A percentile compares a stretch with the other conserved stretches of the same genome.
These are phyloP conservation scores for Trichocladium antarcticum DNA, from an alignment of 495 filamentous ascomycete genomes.

Conservation along the genomic window DNA sequence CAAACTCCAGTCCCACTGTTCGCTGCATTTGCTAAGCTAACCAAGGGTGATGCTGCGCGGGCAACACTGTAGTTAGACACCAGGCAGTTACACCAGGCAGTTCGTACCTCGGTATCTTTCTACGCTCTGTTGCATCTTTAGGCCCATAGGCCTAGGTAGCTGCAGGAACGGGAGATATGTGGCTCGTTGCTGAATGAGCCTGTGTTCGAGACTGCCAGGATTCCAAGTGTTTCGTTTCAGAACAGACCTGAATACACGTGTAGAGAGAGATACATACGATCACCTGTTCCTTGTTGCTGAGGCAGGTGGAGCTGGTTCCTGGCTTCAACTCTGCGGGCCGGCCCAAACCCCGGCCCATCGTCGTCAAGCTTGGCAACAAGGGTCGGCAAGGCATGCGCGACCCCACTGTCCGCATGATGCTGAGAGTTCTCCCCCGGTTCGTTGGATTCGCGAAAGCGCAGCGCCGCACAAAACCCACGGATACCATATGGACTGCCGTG, in stretches of 20 bases:
- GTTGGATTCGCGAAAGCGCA: neutral
- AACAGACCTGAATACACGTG: neutral
- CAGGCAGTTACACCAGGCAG: no score
- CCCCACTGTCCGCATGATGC: neutral
- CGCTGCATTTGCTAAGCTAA: no score
- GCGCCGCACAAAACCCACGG: slow-evolving; percentile 5
- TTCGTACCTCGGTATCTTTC: no score
- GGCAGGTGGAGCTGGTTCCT: neutral
- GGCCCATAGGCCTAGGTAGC: no score
- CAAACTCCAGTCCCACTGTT: no score
- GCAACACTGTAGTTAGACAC: no score
- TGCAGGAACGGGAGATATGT: neutral
- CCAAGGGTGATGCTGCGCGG: no score
- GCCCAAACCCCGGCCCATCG: neutral
- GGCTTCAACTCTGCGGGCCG: neutral
- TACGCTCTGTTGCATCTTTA: no score
- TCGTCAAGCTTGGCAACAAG: slow-evolving; percentile 6
- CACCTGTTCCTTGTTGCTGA: no score
- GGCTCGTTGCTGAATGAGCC: neutral
- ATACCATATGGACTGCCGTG: slow-evolving; percentile 6
- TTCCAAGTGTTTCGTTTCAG: slow-evolving; percentile 4
- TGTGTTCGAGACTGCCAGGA: neutral
- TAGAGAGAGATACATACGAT: no score
- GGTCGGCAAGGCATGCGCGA: neutral
- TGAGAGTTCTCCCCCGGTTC: neutral